Evolutionary conservation across 1,284 basidiomycete genomes (phyloP).

Genomic region (Fomitopsis pinicola): DNA sequence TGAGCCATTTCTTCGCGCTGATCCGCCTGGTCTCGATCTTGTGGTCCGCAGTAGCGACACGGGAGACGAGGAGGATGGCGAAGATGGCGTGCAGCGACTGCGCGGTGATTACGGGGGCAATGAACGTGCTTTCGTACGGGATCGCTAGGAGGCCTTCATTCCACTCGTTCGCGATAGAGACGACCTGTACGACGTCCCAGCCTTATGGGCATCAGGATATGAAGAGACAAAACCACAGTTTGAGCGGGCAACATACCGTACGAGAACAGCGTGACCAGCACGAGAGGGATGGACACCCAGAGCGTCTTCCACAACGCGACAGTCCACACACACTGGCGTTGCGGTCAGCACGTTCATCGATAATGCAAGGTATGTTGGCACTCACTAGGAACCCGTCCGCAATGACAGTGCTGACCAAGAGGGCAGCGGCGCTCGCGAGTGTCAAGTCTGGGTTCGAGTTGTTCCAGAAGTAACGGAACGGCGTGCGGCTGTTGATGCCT

Average conservation of each 20-base stretch:
- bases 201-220: not conserved
- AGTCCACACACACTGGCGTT: conserved; percentile 14
- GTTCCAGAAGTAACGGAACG: conserved; percentile 15
- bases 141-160: conserved; percentile 18
- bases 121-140: conserved; percentile 15
- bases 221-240: not conserved
- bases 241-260: conserved; percentile 7
- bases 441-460: conserved; percentile 13
- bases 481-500: conserved; percentile 24
- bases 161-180: conserved; percentile 12
- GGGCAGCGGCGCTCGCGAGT: conserved; percentile 13
- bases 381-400: conserved; percentile 24
- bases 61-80: conserved; percentile 4
- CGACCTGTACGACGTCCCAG: conserved; percentile 1
- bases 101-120: conserved; percentile 30
- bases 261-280: conserved; percentile 10
- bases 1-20: not conserved
- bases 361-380: not conserved
- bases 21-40: not conserved
- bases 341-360: not conserved
- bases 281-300: conserved; percentile 18
- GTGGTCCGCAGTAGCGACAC: conserved; percentile 3
- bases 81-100: conserved; percentile 19
- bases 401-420: conserved; percentile 21
- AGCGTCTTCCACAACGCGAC: conserved; percentile 18